Evolutionary conservation across 768 basidiomycete species (phyloP).

Genomic region (Leccinum disarticulatum): DNA sequence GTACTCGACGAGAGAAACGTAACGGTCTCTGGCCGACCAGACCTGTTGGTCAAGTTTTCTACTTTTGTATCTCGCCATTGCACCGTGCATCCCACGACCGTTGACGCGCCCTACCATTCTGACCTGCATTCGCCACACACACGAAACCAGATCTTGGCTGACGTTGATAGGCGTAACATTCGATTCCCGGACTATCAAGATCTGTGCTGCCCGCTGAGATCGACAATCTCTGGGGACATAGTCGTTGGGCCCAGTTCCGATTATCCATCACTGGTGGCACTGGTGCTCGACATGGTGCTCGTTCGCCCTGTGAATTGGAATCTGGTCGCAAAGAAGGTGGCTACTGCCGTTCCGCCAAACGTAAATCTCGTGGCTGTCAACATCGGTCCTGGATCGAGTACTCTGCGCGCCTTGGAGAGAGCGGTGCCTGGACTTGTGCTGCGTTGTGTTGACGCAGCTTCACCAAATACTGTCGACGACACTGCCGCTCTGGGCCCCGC

Average conservation of each 20-base stretch:
- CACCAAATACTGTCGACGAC: neutral
- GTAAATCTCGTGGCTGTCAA: constrained; percentile 42
- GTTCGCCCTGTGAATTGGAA: constrained; percentile 56
- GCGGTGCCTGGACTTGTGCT: too few relatives aligned
- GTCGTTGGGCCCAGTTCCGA: constrained; percentile 23
- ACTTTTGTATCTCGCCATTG: constrained; percentile 35
- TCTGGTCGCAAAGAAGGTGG: constrained; percentile 18
- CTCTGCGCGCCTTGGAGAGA: too few relatives aligned
- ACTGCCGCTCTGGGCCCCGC: constrained; percentile 1
- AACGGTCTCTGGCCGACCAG: constrained; percentile 60
- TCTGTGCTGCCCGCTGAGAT: constrained; percentile 48
- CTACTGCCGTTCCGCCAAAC: too few relatives aligned
- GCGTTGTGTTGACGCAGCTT: too few relatives aligned
- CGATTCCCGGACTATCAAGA: constrained; percentile 49
- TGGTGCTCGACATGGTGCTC: constrained; percentile 43
- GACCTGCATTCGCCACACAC: constrained; percentile 23
- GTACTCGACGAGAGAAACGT: constrained; percentile 46
- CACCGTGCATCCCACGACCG: constrained; percentile 41
- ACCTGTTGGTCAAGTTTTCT: constrained; percentile 45
- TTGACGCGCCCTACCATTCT: constrained; percentile 58
- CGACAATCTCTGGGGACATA: constrained; percentile 43
- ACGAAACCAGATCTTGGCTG: constrained; percentile 43
- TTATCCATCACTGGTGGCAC: constrained; percentile 36
- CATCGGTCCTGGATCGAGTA: constrained; percentile 38
- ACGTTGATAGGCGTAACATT: constrained; percentile 45